These are phyloP conservation scores for Neocatenulostroma microsporum DNA, from an alignment of 2,329 filamentous ascomycete species.

Conservation along the genomic window DNA sequence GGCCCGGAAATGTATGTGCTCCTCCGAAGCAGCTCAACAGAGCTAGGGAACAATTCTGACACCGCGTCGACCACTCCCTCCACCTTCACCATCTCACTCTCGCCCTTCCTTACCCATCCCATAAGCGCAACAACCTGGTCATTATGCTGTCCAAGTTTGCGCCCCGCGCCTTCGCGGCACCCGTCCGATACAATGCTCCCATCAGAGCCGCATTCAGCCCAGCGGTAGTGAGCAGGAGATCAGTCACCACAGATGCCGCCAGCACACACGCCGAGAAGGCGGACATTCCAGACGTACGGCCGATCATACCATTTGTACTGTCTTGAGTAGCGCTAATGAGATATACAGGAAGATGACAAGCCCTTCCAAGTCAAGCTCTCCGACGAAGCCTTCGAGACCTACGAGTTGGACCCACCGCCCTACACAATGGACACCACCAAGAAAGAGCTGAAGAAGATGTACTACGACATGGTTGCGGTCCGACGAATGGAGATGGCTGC, in stretches of 20 bases:
- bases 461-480: constrained; percentile 91
- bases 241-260: constrained; percentile 92
- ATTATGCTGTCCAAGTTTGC: constrained; percentile 32
- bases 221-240: constrained; percentile 49
- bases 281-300: constrained; percentile 57
- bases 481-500: constrained; percentile 99
- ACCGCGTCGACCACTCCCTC: background rate
- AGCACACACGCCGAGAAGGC: constrained; percentile 79
- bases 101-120: background rate
- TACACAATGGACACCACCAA: constrained; percentile 93
- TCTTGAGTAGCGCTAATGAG: constrained; percentile 1
- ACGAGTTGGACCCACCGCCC: constrained; percentile 91
- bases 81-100: background rate
- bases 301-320: background rate
- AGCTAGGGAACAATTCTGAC: background rate
- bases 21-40: background rate
- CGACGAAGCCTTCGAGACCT: constrained; percentile 99
- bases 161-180: constrained; percentile 28
- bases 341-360: constrained; percentile 76
- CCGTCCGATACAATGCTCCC: constrained; percentile 21
- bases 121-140: background rate
- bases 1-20: background rate
- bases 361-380: constrained; percentile 86
- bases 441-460: constrained; percentile 98
- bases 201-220: constrained; percentile 25